Evolutionary conservation across 306 rosid species (phyloP).

Genomic region (Cajanus cajan): DNA sequence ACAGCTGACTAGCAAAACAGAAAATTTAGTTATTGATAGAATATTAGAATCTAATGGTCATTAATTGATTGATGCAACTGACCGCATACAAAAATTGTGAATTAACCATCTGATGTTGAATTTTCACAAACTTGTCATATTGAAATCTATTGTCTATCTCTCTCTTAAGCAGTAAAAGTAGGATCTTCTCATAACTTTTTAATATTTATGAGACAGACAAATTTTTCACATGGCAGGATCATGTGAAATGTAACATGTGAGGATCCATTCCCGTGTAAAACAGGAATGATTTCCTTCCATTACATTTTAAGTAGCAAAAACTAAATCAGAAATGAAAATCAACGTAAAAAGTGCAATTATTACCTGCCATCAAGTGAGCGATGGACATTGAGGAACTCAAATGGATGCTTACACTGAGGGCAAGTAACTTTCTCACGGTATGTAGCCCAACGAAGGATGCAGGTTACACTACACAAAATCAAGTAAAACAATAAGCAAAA

Average conservation of each 20-base stretch:
- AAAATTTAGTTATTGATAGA: neutral
- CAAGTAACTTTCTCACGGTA: conserved; percentile 66
- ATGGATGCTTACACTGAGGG: conserved; percentile 92
- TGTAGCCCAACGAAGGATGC: conserved; percentile 95
- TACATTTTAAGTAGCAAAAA: neutral
- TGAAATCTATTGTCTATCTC: neutral
- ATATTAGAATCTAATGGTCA: neutral
- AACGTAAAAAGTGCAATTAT: neutral
- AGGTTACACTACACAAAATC: conserved; percentile 60
- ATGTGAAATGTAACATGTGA: neutral
- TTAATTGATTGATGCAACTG: neutral
- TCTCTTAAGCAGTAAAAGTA: neutral
- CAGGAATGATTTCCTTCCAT: conserved; percentile 1
- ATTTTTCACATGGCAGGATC: neutral
- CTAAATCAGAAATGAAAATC: neutral
- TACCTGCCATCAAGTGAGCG: conserved; percentile 98
- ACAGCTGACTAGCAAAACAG: neutral
- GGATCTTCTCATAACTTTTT: neutral
- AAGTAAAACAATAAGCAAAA: neutral
- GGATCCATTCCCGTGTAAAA: neutral
- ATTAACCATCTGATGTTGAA: neutral
- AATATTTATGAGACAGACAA: neutral
- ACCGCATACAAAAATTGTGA: neutral
- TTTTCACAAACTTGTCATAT: neutral
- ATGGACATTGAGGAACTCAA: conserved; percentile 78